A percentile compares a stretch with the other conserved stretches of the same genome.
Evolutionary conservation across 2,329 filamentous ascomycete genomes (phyloP).

Genomic region (Cordyceps farinosa): DNA sequence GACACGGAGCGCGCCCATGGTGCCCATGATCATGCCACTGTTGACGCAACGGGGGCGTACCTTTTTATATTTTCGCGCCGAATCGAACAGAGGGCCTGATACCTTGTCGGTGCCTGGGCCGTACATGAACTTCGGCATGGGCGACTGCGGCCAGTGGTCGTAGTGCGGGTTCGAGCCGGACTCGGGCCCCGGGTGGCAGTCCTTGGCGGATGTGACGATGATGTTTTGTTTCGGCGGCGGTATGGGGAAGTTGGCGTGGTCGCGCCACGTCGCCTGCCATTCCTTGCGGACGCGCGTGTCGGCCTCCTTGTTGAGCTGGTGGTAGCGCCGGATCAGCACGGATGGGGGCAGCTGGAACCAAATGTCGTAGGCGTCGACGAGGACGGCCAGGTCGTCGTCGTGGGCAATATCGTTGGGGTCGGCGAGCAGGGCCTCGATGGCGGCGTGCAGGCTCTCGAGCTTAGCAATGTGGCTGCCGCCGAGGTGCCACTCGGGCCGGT

Average conservation of each 20-base stretch:
- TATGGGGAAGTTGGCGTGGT: constrained; percentile 27
- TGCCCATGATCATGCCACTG: constrained; percentile 36
- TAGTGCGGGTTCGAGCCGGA: constrained; percentile 36
- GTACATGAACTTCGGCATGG: constrained; percentile 33
- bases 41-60: constrained; percentile 35
- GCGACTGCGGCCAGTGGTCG: constrained; percentile 35
- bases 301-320: constrained; percentile 33
- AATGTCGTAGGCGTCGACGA: constrained; percentile 38
- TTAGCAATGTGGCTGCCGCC: constrained; percentile 38
- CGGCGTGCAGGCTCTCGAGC: constrained; percentile 32
- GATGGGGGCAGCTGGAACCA: constrained; percentile 40
- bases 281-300: constrained; percentile 27
- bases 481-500: constrained; percentile 36
- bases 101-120: constrained; percentile 31
- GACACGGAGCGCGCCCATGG: constrained; percentile 28
- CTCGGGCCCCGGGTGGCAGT: constrained; percentile 32
- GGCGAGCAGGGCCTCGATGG: constrained; percentile 28
- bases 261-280: constrained; percentile 23
- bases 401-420: constrained; percentile 19
- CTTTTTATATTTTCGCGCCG: constrained; percentile 32
- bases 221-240: constrained; percentile 31
- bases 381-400: constrained; percentile 33
- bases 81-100: constrained; percentile 26
- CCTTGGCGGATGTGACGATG: constrained; percentile 33
- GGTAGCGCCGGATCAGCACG: constrained; percentile 35